These are phyloP conservation scores for Marasmius tenuissimus DNA, from an alignment of 1,284 basidiomycete genomes.

Conservation along the genomic window DNA sequence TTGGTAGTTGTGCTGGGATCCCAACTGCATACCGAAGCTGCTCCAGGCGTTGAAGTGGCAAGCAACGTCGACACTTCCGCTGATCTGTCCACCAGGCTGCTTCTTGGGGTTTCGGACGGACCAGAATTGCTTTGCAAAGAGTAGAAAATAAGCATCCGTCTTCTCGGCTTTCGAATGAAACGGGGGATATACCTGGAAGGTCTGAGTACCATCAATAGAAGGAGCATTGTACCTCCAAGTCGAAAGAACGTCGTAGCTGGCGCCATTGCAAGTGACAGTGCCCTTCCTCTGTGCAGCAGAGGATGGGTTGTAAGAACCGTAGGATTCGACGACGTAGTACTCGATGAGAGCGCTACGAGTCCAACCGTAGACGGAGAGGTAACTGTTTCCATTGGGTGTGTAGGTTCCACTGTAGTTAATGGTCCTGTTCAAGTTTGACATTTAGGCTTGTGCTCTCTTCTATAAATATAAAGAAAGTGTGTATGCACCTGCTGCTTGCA, in stretches of 20 bases:
- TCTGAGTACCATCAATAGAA: conserved; percentile 28
- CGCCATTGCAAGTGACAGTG: conserved; percentile 28
- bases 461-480: neutral
- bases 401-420: conserved; percentile 29
- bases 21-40: conserved; percentile 29
- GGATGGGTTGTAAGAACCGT: conserved; percentile 38
- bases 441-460: neutral
- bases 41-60: conserved; percentile 39
- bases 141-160: too few relatives aligned
- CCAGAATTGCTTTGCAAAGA: conserved; percentile 27
- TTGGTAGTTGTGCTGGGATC: conserved; percentile 34
- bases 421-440: conserved; percentile 14
- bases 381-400: conserved; percentile 24
- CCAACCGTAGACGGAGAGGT: conserved; percentile 39
- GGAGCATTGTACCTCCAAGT: conserved; percentile 8
- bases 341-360: conserved; percentile 36
- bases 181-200: conserved; percentile 22
- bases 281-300: conserved; percentile 25
- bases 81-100: conserved; percentile 16
- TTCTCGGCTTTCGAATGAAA: too few relatives aligned
- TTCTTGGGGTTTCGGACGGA: conserved; percentile 26
- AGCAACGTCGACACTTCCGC: conserved; percentile 31
- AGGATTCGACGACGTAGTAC: conserved; percentile 40
- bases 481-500: conserved; percentile 10
- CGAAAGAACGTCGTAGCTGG: conserved; percentile 10